Base-by-base conservation (phyloP, 805 yeast genomes). In the Candida pseudoglaebosa region DNA sequence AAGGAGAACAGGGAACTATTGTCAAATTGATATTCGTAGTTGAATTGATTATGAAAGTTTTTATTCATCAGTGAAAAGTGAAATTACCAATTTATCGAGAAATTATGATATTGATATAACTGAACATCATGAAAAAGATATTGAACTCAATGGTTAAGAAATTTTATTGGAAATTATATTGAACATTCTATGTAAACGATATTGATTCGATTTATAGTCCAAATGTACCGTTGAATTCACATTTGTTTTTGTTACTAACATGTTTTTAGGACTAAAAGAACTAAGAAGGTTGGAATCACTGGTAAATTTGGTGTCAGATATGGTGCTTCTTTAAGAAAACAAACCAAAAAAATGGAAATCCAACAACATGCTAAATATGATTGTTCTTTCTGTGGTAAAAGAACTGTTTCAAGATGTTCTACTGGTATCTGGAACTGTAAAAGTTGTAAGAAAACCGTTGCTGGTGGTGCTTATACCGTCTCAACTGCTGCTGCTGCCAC, bases 241-340 rank as follows among this genome's bases (percentile, higher is more conserved):
- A 6, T 7, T 15, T 13, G 13, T 10, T 10, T 9, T 13, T 5
- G 21, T 37, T 70, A 71, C 77, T 72, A 72, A 73, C 77, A 43
- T 46, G 31, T 29, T n/a, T 21, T 29, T 43, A 88, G 96, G 99
- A 86, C 99, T 77, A 93, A 95, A 80, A 91, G 99, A 86, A 93
- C 99, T 63, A 93, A 93, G 95, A 93, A 93, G 88, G 99, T 93
- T 73, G 99, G 99, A 77, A 93, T 93, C 82, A 93, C 99, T 74
- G 99, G 99, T 84, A 95, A 95, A 82, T 93, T 88, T 84, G 99
- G 99, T 88, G 97, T 93, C 79, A 90, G 99, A 83, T 93, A 93
- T 82, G 96, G 99, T 90, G 91, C 99, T 65, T 95, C 99, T 55
- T 81, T 93, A 75, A 91, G 99, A 85, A 88, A 98, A 79, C 97